Base-by-base conservation (phyloP, 768 basidiomycete species). In the Erythrobasidium yunnanense region DNA sequence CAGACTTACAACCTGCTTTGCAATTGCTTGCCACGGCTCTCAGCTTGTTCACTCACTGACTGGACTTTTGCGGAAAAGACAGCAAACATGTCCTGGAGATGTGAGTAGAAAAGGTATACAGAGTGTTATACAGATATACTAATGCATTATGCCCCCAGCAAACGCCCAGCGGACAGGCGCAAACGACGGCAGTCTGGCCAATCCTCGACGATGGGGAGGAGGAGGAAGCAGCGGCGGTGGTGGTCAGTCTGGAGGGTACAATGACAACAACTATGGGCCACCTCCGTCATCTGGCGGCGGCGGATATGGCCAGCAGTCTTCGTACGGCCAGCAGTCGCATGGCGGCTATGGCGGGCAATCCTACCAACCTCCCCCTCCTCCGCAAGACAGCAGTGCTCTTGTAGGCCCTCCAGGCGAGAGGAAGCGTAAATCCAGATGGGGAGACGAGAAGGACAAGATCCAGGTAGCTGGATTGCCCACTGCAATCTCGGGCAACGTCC, bases 361-460 rank as follows among this genome's bases (percentile, higher is more conserved):
- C 1, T n/a, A n/a, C n/a, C n/a, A n/a, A n/a, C 62, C 68, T n/a
- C 33, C 56, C 4, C 54, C 65, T 11, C 22, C 45, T 15, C 27
- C 52, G 46, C 27, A 49, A 6, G 18, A 22, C 7, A 46, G 60
- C 20, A 25, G 20, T n/a, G 27, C 13, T 30, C 32, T 29, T 30
- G 42, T 34, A n/a, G 60, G 32, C 20, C 60, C 60, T 1, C 23
- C 68, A 0, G 62, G 25, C 3, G 50, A 52, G 33, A 55, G 92
- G 70, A 97, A 97, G 79, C 84, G 93, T 69, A 87, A 90, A 71
- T 95, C 91, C 74, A 87, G 95, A 66, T 99, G 92, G 92, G 95
- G 95, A 70, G 93, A 95, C 72, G 87, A 84, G 67, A 88, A 88
- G 76, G 53, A 70, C 50, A 83, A 86, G 55, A 87, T 70, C 38